phyloP scores from a whole-genome alignment of 768 basidiomycete species.

The Paxillus rubicundulus region DNA sequence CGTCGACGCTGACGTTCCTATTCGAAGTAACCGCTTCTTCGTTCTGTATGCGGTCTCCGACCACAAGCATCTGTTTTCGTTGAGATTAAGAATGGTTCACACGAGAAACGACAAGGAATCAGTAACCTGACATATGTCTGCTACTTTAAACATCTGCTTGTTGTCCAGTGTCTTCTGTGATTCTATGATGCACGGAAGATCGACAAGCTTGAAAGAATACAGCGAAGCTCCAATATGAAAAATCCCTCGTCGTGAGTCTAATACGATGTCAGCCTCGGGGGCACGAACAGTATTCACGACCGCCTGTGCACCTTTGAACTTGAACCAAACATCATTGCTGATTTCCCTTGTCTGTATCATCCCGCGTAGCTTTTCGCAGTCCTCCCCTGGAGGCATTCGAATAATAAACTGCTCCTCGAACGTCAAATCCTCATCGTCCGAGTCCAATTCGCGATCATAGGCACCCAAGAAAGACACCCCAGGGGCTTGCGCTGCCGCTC shows the following conservation, averaged over 20 bases:
- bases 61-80: slow-evolving; percentile 80
- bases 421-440: slow-evolving; percentile 89
- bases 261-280: slow-evolving; percentile 12
- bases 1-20: slow-evolving; percentile 83
- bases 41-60: slow-evolving; percentile 69
- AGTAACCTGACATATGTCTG: slow-evolving; percentile 92
- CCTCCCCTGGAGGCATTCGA: slow-evolving; percentile 81
- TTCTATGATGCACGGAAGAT: slow-evolving; percentile 91
- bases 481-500: slow-evolving; percentile 73
- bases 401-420: slow-evolving; percentile 98
- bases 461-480: slow-evolving; percentile 88
- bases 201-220: slow-evolving; percentile 92
- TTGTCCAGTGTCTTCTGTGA: slow-evolving; percentile 94
- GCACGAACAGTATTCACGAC: neutral
- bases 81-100: slow-evolving; percentile 10
- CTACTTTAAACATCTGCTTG: slow-evolving; percentile 98
- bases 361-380: slow-evolving; percentile 75
- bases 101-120: slow-evolving; percentile 3
- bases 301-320: slow-evolving; percentile 77
- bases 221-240: slow-evolving; percentile 81
- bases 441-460: slow-evolving; percentile 93
- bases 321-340: slow-evolving; percentile 89
- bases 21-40: slow-evolving; percentile 63
- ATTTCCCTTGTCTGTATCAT: slow-evolving; percentile 79
- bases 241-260: slow-evolving; percentile 87